Evolutionary conservation across 257 asterid species (phyloP), one percentile per base, ranked within the genome.

Genomic region (Asclepias syriaca): DNA sequence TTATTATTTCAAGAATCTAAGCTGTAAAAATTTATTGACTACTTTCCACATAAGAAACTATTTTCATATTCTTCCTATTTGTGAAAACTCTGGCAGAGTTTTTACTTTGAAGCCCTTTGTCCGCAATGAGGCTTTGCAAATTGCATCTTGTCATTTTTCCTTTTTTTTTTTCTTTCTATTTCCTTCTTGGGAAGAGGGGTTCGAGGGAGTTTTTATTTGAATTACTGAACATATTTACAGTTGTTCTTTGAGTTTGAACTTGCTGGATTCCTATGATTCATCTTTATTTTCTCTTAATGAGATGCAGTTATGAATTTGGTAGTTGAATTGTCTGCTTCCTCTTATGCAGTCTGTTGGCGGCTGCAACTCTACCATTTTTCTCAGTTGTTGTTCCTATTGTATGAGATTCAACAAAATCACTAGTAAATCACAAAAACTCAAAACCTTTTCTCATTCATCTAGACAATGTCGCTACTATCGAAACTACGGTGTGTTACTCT

Each of bases 401-500:
- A 34, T 61, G n/a, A 53, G 34, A 54, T 24, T 48, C 32, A n/a
- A 6, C 70, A 18, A 39, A 29, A 34, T 65, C 57, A 5, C 15
- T 43, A 74, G 29, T 56, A 24, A 49, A 40, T 24, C 6, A 12
- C 18, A 4, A 45, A 63, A 37, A 53, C 18, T 46, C 14, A 24
- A 5, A n/a, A n/a, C n/a, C 48, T 8, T 66, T n/a, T 22, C 48
- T 58, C 66, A 34, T 50, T 78, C 74, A 51, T 75, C 69, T 70
- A 69, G 70, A 73, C 72, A 59, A 94, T 94, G 99, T 88, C 97
- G 45, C 70, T 86, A 68, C 83, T 94, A 48, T 59, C 78, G 12
- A 94, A 82, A 77, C 81, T 94, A 65, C 93, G 95, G 2, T 81
- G 93, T 77, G 74, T 94, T 77, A 94, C 98, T 1, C 86, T 94